Conservation (phyloP, 2,329 filamentous ascomycete species). For the Pseudocercospora macadamiae region DNA sequence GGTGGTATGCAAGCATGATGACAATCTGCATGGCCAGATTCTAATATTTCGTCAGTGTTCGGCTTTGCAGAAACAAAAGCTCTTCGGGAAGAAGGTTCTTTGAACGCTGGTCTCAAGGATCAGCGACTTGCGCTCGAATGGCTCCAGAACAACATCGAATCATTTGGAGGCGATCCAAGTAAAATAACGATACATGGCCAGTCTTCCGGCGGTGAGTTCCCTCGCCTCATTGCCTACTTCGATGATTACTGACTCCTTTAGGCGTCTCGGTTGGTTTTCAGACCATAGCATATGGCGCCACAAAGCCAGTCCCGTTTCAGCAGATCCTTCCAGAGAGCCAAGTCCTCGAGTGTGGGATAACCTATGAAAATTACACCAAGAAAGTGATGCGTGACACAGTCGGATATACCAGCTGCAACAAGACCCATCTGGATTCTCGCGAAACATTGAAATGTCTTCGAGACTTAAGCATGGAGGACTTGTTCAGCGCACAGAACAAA, state of each 20-base stretch:
- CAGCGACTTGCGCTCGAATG: slow-evolving; percentile 40
- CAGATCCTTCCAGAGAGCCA: background rate
- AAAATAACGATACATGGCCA: too few species aligned
- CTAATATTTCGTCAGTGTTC: too few species aligned
- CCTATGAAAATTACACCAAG: background rate
- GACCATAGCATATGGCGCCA: background rate
- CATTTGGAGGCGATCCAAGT: slow-evolving; percentile 36
- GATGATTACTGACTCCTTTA: slow-evolving; percentile 42
- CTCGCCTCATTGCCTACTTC: too few species aligned
- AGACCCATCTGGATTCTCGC: background rate
- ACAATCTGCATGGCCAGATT: too few species aligned
- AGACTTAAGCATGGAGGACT: background rate
- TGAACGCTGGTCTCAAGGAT: slow-evolving; percentile 36
- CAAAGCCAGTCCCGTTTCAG: background rate
- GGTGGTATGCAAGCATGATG: too few species aligned
- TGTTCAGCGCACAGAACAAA: background rate
- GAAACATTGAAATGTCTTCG: background rate
- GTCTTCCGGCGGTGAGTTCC: too few species aligned
- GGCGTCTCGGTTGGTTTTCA: slow-evolving; percentile 15
- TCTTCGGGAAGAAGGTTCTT: slow-evolving; percentile 27
- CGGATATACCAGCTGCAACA: background rate
- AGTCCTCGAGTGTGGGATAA: background rate
- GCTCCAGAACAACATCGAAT: slow-evolving; percentile 28
- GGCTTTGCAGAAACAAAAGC: background rate
- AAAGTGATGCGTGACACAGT: background rate